These are phyloP conservation scores for Puccinellia tenuiflora DNA, from an alignment of 176 grass and related monocot genomes.

Conservation along the genomic window DNA sequence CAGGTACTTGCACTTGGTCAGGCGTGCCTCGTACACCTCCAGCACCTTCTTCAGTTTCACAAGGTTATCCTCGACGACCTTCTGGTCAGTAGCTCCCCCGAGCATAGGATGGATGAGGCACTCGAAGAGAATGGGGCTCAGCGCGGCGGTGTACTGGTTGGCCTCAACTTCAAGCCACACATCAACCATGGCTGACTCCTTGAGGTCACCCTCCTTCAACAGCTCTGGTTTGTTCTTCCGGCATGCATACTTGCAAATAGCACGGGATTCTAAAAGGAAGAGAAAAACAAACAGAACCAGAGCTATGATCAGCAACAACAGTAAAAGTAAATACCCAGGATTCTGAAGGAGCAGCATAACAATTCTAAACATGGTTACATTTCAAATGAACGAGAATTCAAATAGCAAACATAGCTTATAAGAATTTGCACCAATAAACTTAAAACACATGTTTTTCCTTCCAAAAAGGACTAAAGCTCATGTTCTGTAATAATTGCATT, in stretches of 20 bases:
- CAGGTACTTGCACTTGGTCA: conserved; percentile 50
- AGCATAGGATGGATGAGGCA: conserved; percentile 28
- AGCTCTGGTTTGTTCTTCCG: conserved; percentile 61
- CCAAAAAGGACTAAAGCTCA: background rate
- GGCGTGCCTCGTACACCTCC: conserved; percentile 47
- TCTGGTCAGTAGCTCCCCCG: conserved; percentile 43
- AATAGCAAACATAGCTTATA: background rate
- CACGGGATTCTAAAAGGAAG: conserved; percentile 38
- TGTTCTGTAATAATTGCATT: background rate
- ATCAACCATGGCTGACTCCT: conserved; percentile 53
- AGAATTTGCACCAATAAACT: background rate
- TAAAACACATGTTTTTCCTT: background rate
- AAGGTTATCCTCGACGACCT: conserved; percentile 30
- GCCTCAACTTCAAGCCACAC: conserved; percentile 68
- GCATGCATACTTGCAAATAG: conserved; percentile 51
- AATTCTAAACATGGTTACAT: background rate
- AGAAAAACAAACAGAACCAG: background rate
- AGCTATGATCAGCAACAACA: background rate
- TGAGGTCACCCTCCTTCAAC: conserved; percentile 31
- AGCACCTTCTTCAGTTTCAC: conserved; percentile 53
- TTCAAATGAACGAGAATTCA: background rate
- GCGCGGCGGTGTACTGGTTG: conserved; percentile 38
- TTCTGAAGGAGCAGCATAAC: background rate
- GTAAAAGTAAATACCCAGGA: background rate
- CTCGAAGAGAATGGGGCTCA: conserved; percentile 37